A percentile compares a stretch with the other conserved stretches of the same genome.
These are phyloP conservation scores for Salix koriyanagi DNA, from an alignment of 345 rosid species.

Conservation along the genomic window DNA sequence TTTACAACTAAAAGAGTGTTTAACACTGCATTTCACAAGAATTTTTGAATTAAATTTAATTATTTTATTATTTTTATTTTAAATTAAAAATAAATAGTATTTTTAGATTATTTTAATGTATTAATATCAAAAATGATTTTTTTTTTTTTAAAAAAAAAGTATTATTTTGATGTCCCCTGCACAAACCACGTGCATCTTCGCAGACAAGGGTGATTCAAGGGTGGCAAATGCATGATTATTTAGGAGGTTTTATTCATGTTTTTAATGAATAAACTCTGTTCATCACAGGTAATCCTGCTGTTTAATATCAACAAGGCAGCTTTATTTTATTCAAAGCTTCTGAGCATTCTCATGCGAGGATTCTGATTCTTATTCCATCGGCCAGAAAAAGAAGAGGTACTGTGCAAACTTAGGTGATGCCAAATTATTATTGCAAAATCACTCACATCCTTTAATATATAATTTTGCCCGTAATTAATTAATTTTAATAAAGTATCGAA, in stretches of 20 bases:
- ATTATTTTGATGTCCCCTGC: background rate
- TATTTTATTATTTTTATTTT: too few species aligned
- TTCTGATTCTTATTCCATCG: background rate
- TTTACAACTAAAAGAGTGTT: background rate
- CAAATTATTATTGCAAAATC: background rate
- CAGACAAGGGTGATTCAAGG: conserved; percentile 4
- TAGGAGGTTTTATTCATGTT: background rate
- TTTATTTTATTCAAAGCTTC: background rate
- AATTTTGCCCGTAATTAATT: too few species aligned
- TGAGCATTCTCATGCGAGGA: conserved; percentile 5
- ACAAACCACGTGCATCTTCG: conserved; percentile 12
- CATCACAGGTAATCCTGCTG: conserved; percentile 2
- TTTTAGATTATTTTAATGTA: too few species aligned
- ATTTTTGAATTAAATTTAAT: too few species aligned
- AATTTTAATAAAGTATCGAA: too few species aligned
- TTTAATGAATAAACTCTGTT: background rate
- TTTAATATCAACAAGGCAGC: background rate
- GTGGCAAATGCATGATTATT: conserved; percentile 18
- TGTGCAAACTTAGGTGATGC: background rate
- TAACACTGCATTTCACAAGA: rapidly evolving
- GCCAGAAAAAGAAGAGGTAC: background rate
- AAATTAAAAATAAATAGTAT: too few species aligned
- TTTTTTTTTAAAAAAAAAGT: too few species aligned
- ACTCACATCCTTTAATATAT: background rate
- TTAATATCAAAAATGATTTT: too few species aligned